These are phyloP conservation scores for Phytopythium chamaehyphon DNA, from an alignment of 352 stramenopile species.

Conservation along the genomic window DNA sequence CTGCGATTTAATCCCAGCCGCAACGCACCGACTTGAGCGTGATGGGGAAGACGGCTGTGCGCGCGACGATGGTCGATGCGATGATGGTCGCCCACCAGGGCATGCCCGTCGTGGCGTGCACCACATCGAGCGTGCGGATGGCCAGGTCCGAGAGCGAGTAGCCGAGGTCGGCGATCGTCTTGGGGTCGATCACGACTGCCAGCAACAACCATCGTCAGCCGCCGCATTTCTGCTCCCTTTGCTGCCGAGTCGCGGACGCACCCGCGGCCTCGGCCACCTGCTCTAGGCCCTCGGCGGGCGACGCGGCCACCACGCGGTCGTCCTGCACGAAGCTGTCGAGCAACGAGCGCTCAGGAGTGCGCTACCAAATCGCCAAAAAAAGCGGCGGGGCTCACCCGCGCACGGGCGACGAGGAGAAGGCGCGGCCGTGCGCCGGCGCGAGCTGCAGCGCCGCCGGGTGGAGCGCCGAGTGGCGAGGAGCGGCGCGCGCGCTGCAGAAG, in stretches of 20 bases:
- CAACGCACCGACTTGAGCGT: conserved; percentile 71
- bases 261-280: conserved; percentile 42
- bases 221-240: background rate
- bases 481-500: background rate
- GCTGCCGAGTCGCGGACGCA: conserved; percentile 5
- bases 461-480: conserved; percentile 4
- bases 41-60: conserved; percentile 69
- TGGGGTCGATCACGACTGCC: conserved; percentile 43
- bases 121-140: conserved; percentile 64
- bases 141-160: conserved; percentile 72
- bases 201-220: background rate
- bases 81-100: conserved; percentile 88
- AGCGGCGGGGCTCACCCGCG: conserved; percentile 35
- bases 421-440: conserved; percentile 39
- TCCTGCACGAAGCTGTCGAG: conserved; percentile 30
- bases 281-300: conserved; percentile 37
- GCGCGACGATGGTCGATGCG: conserved; percentile 72
- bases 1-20: background rate
- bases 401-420: conserved; percentile 56
- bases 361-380: no score
- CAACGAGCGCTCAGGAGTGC: no score
- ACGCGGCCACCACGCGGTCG: conserved; percentile 39
- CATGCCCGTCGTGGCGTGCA: conserved; percentile 77
- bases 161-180: conserved; percentile 56
- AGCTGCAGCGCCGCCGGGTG: conserved; percentile 32